These are phyloP conservation scores for Diaporthe citri DNA, from an alignment of 2,329 filamentous ascomycete genomes.

Conservation along the genomic window DNA sequence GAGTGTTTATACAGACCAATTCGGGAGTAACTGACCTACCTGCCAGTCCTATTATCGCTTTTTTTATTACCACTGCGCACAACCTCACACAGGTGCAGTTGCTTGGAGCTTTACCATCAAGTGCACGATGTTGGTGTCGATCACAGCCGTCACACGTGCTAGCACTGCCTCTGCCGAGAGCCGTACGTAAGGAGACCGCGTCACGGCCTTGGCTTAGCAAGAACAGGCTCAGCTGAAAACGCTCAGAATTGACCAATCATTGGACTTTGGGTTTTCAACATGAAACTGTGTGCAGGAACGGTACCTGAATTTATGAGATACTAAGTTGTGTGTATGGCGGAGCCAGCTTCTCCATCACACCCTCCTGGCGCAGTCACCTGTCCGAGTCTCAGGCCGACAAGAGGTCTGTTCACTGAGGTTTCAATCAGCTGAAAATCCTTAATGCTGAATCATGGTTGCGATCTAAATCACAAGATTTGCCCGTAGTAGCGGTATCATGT, in stretches of 20 bases:
- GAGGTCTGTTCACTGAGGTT: not conserved
- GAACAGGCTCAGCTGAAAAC: conserved; percentile 20
- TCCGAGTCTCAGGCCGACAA: not conserved
- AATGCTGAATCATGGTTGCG: not conserved
- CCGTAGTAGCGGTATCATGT: not conserved
- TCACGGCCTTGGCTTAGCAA: conserved; percentile 29
- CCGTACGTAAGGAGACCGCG: conserved; percentile 31
- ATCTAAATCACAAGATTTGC: not conserved
- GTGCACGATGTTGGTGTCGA: not conserved
- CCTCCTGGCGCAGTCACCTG: not conserved
- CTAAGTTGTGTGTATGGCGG: not conserved
- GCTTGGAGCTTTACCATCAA: not conserved
- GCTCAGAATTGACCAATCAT: not conserved
- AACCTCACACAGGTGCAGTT: not conserved
- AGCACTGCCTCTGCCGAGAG: conserved; percentile 29
- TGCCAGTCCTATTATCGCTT: not conserved
- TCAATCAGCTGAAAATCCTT: not conserved
- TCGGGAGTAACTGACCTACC: rapidly evolving
- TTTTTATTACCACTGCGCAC: not conserved
- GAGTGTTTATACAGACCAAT: not conserved
- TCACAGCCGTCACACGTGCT: conserved; percentile 7
- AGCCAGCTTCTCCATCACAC: not conserved
- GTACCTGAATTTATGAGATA: not conserved
- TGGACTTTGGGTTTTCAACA: not conserved
- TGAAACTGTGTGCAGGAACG: not conserved